Base-by-base conservation (phyloP, 345 rosid genomes). In the Nephelium lappaceum region DNA sequence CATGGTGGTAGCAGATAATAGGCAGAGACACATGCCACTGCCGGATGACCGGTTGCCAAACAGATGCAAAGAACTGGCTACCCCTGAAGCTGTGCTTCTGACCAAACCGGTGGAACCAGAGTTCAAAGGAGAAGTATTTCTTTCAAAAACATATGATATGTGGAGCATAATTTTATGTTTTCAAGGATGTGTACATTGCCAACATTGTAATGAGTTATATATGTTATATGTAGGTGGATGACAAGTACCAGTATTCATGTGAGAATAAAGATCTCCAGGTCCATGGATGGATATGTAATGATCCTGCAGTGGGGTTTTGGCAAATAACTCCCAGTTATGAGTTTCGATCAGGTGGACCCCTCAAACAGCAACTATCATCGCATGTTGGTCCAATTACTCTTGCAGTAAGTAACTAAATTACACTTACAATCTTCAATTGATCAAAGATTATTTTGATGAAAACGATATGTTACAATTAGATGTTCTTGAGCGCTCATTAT, bases 401-500 rank as follows among this genome's bases (percentile, higher is more conserved):
- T 11, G 89, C 94, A 1, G 94, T 91, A 76, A 81, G 88, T 69
- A 21, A 39, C 25, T 43, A 23, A 8, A 1, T 18, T n/a, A 15
- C 24, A 53, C 6, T 36, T 38, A 36, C 6, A 11, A 14, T 75
- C 14, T 49, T 63, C 43, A 19, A 51, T 36, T 4, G 23, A 21
- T 57, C 10, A n/a, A 57, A 27, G 38, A 21, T 36, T 57, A 21
- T 57, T 41, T 47, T 68, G 18, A 45, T 68, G 16, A 60, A 51
- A 74, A 15, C 60, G 16, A 31, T 7, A 27, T 24, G 62, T 15
- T 58, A 15, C 67, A 71, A 64, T 53, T 81, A 95, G 98, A 92
- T 95, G 96, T 93, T 95, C 84, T 81, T 88, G 18, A 93, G 98
- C 78, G 96, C 97, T 21, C 99, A 95, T 61, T 95, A 95, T 41